A percentile compares a stretch with the other conserved stretches of the same genome.
Conservation (phyloP, 495 filamentous ascomycete genomes). For the Trypethelium eluteriae region DNA sequence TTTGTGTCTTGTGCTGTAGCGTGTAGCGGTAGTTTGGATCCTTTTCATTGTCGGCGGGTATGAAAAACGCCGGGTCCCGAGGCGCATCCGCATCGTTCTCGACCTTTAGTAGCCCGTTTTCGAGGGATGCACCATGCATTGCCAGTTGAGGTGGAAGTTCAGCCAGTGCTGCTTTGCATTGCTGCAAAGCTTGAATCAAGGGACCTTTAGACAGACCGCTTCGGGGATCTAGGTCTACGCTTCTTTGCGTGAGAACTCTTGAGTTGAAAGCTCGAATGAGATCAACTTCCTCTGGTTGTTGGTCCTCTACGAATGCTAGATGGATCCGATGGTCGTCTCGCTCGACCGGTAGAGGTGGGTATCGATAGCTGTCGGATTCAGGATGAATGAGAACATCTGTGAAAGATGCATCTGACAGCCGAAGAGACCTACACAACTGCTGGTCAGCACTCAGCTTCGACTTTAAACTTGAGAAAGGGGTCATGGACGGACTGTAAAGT, state of each 20-base stretch:
- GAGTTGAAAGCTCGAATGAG: slow-evolving; percentile 67
- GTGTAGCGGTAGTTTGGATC: slow-evolving; percentile 39
- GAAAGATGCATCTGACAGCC: slow-evolving; percentile 61
- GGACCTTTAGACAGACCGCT: neutral
- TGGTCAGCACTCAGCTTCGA: neutral
- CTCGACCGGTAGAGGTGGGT: slow-evolving; percentile 72
- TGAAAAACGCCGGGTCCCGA: slow-evolving; percentile 13
- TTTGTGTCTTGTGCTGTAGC: slow-evolving; percentile 76
- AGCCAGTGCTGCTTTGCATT: slow-evolving; percentile 55
- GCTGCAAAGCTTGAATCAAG: slow-evolving; percentile 44
- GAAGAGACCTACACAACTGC: slow-evolving; percentile 44
- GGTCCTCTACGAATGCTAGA: slow-evolving; percentile 51
- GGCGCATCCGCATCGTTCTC: neutral
- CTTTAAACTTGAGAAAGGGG: neutral
- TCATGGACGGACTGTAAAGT: slow-evolving; percentile 46
- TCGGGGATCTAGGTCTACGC: neutral
- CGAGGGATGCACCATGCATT: slow-evolving; percentile 27
- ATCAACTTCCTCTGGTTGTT: slow-evolving; percentile 56
- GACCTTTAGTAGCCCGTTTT: neutral
- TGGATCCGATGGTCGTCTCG: slow-evolving; percentile 73
- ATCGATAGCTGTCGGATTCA: slow-evolving; percentile 61
- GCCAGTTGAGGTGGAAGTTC: slow-evolving; percentile 54
- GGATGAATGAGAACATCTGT: slow-evolving; percentile 60
- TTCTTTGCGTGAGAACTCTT: slow-evolving; percentile 53
- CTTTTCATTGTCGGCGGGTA: slow-evolving; percentile 19